Evolutionary conservation across 305 asterid genomes (phyloP).

Genomic region (Lippia alba): DNA sequence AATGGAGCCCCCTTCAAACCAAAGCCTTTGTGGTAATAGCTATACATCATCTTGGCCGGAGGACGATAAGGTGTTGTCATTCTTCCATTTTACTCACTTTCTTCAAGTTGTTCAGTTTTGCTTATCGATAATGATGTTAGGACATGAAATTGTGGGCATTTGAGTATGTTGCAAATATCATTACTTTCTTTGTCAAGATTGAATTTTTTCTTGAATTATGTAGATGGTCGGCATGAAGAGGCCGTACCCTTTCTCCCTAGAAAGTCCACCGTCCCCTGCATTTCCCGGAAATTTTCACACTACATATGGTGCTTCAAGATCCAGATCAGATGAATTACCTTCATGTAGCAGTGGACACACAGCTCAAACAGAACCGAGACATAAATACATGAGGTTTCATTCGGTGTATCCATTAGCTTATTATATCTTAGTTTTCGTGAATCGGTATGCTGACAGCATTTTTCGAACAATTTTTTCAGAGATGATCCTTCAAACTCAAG

Average conservation of each 20-base stretch:
- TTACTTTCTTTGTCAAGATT: too few relatives aligned
- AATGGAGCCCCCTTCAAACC: slow-evolving; percentile 95
- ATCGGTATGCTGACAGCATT: slow-evolving; percentile 22
- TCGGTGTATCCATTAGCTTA: neutral
- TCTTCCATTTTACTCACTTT: neutral
- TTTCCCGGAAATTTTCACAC: slow-evolving; percentile 47
- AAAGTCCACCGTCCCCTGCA: slow-evolving; percentile 47
- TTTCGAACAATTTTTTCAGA: slow-evolving; percentile 36
- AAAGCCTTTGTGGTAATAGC: slow-evolving; percentile 52
- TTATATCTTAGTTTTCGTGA: neutral
- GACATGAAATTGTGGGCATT: neutral
- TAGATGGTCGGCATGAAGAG: slow-evolving; percentile 72
- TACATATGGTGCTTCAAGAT: slow-evolving; percentile 31
- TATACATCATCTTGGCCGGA: slow-evolving; percentile 56
- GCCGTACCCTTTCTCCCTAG: slow-evolving; percentile 57
- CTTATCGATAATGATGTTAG: neutral
- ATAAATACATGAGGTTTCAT: slow-evolving; percentile 43
- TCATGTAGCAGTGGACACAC: slow-evolving; percentile 49
- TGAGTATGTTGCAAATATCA: neutral
- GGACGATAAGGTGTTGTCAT: slow-evolving; percentile 59
- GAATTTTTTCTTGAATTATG: slow-evolving; percentile 12
- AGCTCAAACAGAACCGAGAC: slow-evolving; percentile 39
- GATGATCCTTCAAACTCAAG: slow-evolving; percentile 50
- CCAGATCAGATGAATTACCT: slow-evolving; percentile 50
- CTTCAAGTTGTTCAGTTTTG: neutral